Evolutionary conservation across 768 basidiomycete genomes (phyloP).

Genomic region (Tulasnella sp.): DNA sequence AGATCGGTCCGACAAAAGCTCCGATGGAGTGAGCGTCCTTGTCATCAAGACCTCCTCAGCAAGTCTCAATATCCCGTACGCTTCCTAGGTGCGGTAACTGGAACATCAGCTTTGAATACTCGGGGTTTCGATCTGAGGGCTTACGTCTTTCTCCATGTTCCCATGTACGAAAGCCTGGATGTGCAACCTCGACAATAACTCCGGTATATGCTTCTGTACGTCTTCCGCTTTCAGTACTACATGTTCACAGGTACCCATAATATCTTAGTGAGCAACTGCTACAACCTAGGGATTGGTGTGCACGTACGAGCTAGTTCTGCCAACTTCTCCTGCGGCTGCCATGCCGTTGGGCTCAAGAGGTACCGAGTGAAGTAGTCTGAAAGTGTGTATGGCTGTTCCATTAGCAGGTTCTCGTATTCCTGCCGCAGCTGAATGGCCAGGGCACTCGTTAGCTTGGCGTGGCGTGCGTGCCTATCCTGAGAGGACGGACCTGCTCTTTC

Average conservation of each 20-base stretch:
- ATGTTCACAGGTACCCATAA: background rate
- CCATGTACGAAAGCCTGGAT: slow-evolving; percentile 69
- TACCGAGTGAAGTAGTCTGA: slow-evolving; percentile 68
- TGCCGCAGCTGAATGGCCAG: slow-evolving; percentile 47
- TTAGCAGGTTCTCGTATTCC: slow-evolving; percentile 77
- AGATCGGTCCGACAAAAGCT: slow-evolving; percentile 38
- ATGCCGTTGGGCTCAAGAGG: slow-evolving; percentile 56
- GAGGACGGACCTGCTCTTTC: slow-evolving; percentile 71
- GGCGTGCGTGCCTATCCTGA: too few relatives aligned
- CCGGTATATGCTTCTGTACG: slow-evolving; percentile 47
- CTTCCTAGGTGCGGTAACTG: slow-evolving; percentile 43
- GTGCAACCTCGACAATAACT: slow-evolving; percentile 52
- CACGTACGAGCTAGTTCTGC: slow-evolving; percentile 59
- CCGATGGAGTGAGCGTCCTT: slow-evolving; percentile 41
- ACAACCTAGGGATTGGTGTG: too few relatives aligned
- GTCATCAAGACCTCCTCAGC: slow-evolving; percentile 54
- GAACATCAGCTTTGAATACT: background rate
- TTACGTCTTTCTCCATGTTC: slow-evolving; percentile 72
- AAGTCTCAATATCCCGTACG: slow-evolving; percentile 56
- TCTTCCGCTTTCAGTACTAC: slow-evolving; percentile 64
- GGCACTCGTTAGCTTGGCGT: too few relatives aligned
- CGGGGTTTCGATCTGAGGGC: slow-evolving; percentile 22
- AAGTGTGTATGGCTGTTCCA: slow-evolving; percentile 70
- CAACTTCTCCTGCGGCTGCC: slow-evolving; percentile 68
- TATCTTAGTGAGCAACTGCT: background rate